phyloP scores from a whole-genome alignment of 805 yeast genomes.

The Debaryomyces castellii region DNA sequence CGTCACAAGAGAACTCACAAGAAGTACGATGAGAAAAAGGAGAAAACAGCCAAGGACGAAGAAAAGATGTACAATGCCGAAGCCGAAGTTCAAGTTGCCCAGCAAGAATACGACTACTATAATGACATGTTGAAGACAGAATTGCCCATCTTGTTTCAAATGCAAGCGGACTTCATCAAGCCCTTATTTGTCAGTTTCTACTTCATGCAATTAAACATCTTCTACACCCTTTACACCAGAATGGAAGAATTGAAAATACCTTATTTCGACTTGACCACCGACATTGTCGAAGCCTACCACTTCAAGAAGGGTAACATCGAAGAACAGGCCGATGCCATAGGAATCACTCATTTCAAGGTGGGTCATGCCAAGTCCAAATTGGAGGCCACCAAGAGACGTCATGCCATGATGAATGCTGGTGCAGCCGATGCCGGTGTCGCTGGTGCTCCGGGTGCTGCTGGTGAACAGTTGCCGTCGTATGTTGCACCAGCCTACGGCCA shows the following conservation, averaged over 20 bases:
- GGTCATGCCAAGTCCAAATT: conserved; percentile 85
- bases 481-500: conserved; percentile 25
- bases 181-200: conserved; percentile 93
- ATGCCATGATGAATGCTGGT: conserved; percentile 36
- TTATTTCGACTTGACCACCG: conserved; percentile 84
- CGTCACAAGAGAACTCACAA: conserved; percentile 69
- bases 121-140: conserved; percentile 92
- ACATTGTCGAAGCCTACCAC: conserved; percentile 75
- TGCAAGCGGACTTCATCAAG: conserved; percentile 89
- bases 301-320: conserved; percentile 88
- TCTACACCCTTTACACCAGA: conserved; percentile 84
- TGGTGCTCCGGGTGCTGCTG: conserved; percentile 18
- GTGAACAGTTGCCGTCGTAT: conserved; percentile 34
- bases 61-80: conserved; percentile 86
- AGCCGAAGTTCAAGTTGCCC: conserved; percentile 85
- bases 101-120: conserved; percentile 93
- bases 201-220: conserved; percentile 96
- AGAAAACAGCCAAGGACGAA: conserved; percentile 84
- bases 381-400: conserved; percentile 79
- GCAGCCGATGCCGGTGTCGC: conserved; percentile 22
- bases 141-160: conserved; percentile 79
- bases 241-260: conserved; percentile 98
- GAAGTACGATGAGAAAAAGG: conserved; percentile 80
- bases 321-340: conserved; percentile 83
- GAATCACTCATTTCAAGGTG: conserved; percentile 85